phyloP scores from a whole-genome alignment of 306 rosid species.

The peach (Prunus persica) region DNA sequence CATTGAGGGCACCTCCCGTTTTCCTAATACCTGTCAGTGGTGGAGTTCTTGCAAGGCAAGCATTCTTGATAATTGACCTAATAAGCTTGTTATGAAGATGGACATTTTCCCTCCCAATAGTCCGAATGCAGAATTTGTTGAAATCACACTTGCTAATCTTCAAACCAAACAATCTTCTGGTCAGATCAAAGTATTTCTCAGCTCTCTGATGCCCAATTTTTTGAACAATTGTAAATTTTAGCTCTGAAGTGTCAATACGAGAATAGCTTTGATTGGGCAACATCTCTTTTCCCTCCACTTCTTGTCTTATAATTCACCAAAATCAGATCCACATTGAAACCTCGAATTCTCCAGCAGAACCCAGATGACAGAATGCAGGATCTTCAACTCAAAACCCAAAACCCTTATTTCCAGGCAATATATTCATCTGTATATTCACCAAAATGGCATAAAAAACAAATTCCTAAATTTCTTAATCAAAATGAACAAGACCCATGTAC shows the following conservation, averaged over 20 bases:
- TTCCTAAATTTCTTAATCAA: background rate
- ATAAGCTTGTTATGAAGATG: constrained; percentile 79
- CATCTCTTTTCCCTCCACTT: constrained; percentile 32
- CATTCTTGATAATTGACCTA: constrained; percentile 68
- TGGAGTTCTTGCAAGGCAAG: constrained; percentile 61
- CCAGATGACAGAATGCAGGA: constrained; percentile 33
- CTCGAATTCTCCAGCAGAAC: constrained; percentile 34
- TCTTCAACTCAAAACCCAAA: constrained; percentile 41
- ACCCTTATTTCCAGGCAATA: constrained; percentile 45
- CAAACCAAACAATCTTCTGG: constrained; percentile 54
- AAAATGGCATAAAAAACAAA: constrained; percentile 25
- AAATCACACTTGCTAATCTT: constrained; percentile 74
- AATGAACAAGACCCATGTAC: background rate
- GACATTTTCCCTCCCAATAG: constrained; percentile 74
- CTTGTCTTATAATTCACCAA: constrained; percentile 18
- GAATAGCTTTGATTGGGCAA: constrained; percentile 42
- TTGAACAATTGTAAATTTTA: constrained; percentile 60
- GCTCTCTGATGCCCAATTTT: constrained; percentile 75
- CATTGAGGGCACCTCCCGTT: constrained; percentile 34
- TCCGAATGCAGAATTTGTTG: constrained; percentile 54
- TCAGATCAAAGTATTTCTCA: constrained; percentile 67
- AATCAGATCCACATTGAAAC: constrained; percentile 27
- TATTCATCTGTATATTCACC: constrained; percentile 33
- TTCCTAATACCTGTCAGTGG: constrained; percentile 42
- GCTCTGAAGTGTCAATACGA: constrained; percentile 67